Percentiles rank a stretch among this genome's conserved stretches.
phyloP scores from a whole-genome alignment of 495 filamentous ascomycete genomes.

The Margaritispora aquatica region DNA sequence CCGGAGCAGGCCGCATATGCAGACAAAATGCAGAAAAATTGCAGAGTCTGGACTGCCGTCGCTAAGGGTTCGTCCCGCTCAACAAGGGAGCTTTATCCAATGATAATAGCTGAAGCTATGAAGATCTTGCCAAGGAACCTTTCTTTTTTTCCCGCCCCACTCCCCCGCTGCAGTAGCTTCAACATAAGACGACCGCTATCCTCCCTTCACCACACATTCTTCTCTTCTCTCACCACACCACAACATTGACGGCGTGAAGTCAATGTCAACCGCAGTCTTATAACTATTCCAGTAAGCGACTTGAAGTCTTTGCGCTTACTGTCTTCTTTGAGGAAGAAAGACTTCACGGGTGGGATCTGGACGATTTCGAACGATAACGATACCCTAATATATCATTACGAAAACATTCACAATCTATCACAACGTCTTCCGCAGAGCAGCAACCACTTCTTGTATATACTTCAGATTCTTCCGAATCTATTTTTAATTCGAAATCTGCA shows the following conservation, averaged over 20 bases:
- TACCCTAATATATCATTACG: constrained; percentile 7
- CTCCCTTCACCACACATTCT: not conserved
- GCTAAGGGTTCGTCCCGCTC: not conserved
- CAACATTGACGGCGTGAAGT: constrained; percentile 11
- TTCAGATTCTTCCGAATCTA: constrained; percentile 11
- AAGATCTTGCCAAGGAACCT: not conserved
- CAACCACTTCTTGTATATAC: constrained; percentile 24
- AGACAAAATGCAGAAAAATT: no score
- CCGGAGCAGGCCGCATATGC: not conserved
- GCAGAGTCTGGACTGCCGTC: not conserved
- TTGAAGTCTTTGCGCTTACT: constrained; percentile 58
- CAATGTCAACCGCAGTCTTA: constrained; percentile 12
- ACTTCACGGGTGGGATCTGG: constrained; percentile 28
- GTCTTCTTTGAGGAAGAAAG: constrained; percentile 40
- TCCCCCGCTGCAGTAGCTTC: constrained; percentile 5
- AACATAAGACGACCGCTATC: not conserved
- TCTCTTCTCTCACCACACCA: not conserved
- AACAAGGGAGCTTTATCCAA: constrained; percentile 1
- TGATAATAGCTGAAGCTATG: not conserved
- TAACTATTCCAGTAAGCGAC: constrained; percentile 36
- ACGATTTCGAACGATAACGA: constrained; percentile 1
- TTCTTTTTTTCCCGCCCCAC: constrained; percentile 9
- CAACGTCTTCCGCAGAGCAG: constrained; percentile 12
- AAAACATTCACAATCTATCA: not conserved
- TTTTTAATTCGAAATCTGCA: not conserved